Percentiles rank a stretch among this genome's conserved stretches.
These are phyloP conservation scores for Steccherinum ochraceum DNA, from an alignment of 768 basidiomycete genomes.

Conservation along the genomic window DNA sequence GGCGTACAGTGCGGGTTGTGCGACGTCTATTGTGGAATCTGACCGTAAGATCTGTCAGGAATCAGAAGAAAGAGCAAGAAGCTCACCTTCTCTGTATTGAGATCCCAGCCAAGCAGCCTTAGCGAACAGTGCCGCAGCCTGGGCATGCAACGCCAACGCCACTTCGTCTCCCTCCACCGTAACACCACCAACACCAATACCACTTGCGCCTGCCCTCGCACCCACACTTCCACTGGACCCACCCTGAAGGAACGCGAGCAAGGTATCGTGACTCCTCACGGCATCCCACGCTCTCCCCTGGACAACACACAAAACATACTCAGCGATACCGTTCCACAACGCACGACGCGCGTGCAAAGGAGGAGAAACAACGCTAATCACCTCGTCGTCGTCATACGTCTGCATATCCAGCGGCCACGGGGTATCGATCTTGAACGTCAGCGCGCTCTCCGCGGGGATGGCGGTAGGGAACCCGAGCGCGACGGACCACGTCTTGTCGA, in stretches of 20 bases:
- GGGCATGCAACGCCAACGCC: constrained; percentile 15
- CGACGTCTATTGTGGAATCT: neutral
- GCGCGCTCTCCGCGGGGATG: constrained; percentile 1
- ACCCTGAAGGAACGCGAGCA: constrained; percentile 12
- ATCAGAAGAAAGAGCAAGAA: neutral
- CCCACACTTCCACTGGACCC: too few species aligned
- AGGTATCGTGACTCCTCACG: constrained; percentile 3
- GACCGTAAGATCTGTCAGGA: neutral
- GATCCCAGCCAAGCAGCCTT: constrained; percentile 13
- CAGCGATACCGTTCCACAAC: neutral
- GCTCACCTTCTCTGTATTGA: constrained; percentile 15
- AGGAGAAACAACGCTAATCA: neutral
- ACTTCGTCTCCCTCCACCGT: constrained; percentile 8
- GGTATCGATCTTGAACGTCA: constrained; percentile 12
- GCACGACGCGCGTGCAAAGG: neutral
- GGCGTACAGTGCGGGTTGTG: constrained; percentile 6
- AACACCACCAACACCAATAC: neutral
- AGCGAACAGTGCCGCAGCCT: constrained; percentile 16
- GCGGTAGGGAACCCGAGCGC: constrained; percentile 15
- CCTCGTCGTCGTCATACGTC: constrained; percentile 18
- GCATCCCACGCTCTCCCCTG: constrained; percentile 7
- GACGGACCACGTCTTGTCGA: constrained; percentile 20
- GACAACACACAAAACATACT: neutral
- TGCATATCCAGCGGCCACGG: constrained; percentile 20
- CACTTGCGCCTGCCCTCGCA: too few species aligned